These are phyloP conservation scores for Phycomyces blakesleeanus DNA, from an alignment of 192 early-diverging fungal species.

Conservation along the genomic window DNA sequence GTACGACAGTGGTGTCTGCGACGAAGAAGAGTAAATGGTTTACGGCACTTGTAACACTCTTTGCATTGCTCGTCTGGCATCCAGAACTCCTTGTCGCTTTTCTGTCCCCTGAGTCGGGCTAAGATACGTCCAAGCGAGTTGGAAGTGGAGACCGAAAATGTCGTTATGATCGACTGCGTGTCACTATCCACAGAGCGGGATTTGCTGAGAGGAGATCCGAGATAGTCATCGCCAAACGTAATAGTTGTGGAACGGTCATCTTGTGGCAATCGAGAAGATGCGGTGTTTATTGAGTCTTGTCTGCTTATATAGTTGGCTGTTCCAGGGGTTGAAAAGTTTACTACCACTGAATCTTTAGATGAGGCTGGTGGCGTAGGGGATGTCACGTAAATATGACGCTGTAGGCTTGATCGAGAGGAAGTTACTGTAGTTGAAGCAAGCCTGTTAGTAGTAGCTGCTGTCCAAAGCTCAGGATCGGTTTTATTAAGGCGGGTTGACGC, in stretches of 20 bases:
- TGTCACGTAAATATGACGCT: not conserved
- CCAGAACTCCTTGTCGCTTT: slow-evolving; percentile 65
- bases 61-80: slow-evolving; percentile 81
- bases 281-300: not conserved
- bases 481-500: not conserved
- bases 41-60: slow-evolving; percentile 81
- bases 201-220: slow-evolving; percentile 20
- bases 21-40: slow-evolving; percentile 63
- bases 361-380: slow-evolving; percentile 10
- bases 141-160: slow-evolving; percentile 39
- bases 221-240: slow-evolving; percentile 4
- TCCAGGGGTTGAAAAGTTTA: not conserved
- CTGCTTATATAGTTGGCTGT: not conserved
- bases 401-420: slow-evolving; percentile 8
- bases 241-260: not conserved
- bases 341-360: slow-evolving; percentile 10
- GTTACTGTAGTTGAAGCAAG: slow-evolving; percentile 2
- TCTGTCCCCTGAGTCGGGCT: slow-evolving; percentile 49
- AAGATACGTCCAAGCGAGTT: slow-evolving; percentile 49
- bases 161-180: slow-evolving; percentile 39
- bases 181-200: slow-evolving; percentile 41
- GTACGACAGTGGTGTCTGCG: slow-evolving; percentile 79
- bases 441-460: not conserved
- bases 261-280: not conserved
- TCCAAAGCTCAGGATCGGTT: not conserved